Evolutionary conservation across 345 rosid species (phyloP), one percentile per base, ranked within the genome.

Genomic region (Citrus glauca): DNA sequence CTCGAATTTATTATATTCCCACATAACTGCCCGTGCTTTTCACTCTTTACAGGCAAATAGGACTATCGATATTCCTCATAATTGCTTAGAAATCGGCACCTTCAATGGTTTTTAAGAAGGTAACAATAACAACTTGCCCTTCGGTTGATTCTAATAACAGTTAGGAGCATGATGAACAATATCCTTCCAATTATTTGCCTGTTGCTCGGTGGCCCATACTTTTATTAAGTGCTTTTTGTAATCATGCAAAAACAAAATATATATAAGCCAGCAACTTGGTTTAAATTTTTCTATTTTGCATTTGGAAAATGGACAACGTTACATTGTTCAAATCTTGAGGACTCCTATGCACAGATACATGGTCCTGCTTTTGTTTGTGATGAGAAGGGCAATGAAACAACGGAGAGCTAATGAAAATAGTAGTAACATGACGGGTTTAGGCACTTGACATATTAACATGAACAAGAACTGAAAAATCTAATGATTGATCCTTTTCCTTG

Each of bases 331-430:
- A 35, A 20, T 9, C 17, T 9, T 5, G 50, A 66, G 14, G 70
- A 14, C 33, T 32, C 40, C 33, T 25, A 13, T 40, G 13, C 55
- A 35, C 20, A 6, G 16, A 66, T 55, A 53, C 74, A 48, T 75
- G n/a, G 42, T 65, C 61, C 19, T 37, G n/a, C 35, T 60, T 22
- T 67, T 62, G 25, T 32, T 56, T 25, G 7, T 14, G 73, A 30
- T 40, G 79, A 67, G 16, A 45, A 45, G 50, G 50, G 17, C n/a
- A 57, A 30, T 10, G 66, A 27, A 20, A 42, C 42, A 86, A 40
- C 79, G 79, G 57, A 25, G n/a, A 8, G 79, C 72, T 67, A 71
- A 53, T 71, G 83, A 81, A 35, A 87, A 88, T 57, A 82, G 27
- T 14, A 59, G 27, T 59, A 7, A 59, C 28, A 22, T 22, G 28